phyloP scores from a whole-genome alignment of 2,329 filamentous ascomycete species.

The Exophiala viscosa region DNA sequence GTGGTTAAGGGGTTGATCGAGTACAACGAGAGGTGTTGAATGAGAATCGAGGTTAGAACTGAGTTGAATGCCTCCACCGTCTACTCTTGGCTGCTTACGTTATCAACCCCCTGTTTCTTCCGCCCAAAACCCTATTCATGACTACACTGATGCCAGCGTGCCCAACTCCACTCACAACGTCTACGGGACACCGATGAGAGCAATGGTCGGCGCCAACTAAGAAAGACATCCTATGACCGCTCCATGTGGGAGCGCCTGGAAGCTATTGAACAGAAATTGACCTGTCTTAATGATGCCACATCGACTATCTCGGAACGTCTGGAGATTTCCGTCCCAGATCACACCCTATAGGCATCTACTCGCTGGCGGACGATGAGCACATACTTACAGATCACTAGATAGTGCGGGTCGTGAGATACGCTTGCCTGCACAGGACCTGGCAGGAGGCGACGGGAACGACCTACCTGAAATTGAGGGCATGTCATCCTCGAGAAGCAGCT shows the following conservation, averaged over 20 bases:
- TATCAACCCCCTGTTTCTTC: too few relatives aligned
- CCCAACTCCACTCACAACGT: too few relatives aligned
- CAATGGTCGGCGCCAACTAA: slow-evolving; percentile 1
- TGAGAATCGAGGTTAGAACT: too few relatives aligned
- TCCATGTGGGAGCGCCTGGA: slow-evolving; percentile 1
- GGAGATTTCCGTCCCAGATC: not conserved
- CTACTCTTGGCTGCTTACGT: too few relatives aligned
- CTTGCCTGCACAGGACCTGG: slow-evolving; percentile 1
- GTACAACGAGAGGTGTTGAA: too few relatives aligned
- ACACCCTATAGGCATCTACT: too few relatives aligned
- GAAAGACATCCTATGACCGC: slow-evolving; percentile 7
- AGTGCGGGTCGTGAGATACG: slow-evolving; percentile 3
- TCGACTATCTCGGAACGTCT: slow-evolving; percentile 3
- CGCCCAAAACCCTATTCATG: too few relatives aligned
- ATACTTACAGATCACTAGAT: slow-evolving; percentile 3
- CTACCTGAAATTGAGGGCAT: not conserved
- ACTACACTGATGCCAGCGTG: too few relatives aligned
- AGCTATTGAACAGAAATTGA: slow-evolving; percentile 7
- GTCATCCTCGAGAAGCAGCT: not conserved
- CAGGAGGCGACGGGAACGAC: slow-evolving; percentile 1
- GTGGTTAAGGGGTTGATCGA: too few relatives aligned
- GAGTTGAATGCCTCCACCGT: too few relatives aligned
- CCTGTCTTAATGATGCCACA: slow-evolving; percentile 1
- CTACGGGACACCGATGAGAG: too few relatives aligned
- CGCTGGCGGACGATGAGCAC: not conserved